Base-by-base conservation (phyloP, 331 rosid genomes). In the Quercus tomentella region DNA sequence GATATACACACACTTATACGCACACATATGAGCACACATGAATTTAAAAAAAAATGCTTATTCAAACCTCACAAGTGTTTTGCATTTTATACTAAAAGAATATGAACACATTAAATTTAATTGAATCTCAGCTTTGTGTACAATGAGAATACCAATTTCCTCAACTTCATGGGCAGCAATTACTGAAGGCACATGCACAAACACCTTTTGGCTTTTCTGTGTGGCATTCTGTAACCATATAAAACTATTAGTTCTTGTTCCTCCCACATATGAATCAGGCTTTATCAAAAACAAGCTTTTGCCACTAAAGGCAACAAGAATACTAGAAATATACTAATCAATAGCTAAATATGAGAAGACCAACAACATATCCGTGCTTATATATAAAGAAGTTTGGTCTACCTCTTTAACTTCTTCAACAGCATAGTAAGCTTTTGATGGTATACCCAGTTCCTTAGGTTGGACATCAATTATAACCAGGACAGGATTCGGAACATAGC, bases 141-240 rank as follows among this genome's bases (percentile, higher is more conserved):
- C 16, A 65, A 79, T 35, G 21, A 43, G 65, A 84, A 74, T 86
- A 89, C 93, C 91, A 16, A 89, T 87, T 83, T 89, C 93, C 80
- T 89, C 91, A 68, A 89, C 91, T 82, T 89, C 91, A 30, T 85
- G 92, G 56, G 91, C 91, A 55, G 91, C 92, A 77, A 89, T 87
- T 79, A 81, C 93, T 4, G 89, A 89, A 23, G 78, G 85, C 6
- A 89, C 91, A 6, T 89, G 93, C 26, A 89, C 91, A 85, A 89
- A 89, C 37, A 89, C 77, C 82, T 89, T 87, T 25, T 85, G 91
- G 84, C 89, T 87, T 73, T 89, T 89, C 61, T 89, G 89, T 22
- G 92, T 89, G 20, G 89, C 93, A 76, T 89, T 89, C 93, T 89
- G 85, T 71, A 16, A 67, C 26, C 31, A 78, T 55, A 80, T 26